Percentiles rank a stretch among this genome's conserved stretches.
These are phyloP conservation scores for Cyclotella sp. DNA, from an alignment of 108 stramenopile genomes.

Conservation along the genomic window DNA sequence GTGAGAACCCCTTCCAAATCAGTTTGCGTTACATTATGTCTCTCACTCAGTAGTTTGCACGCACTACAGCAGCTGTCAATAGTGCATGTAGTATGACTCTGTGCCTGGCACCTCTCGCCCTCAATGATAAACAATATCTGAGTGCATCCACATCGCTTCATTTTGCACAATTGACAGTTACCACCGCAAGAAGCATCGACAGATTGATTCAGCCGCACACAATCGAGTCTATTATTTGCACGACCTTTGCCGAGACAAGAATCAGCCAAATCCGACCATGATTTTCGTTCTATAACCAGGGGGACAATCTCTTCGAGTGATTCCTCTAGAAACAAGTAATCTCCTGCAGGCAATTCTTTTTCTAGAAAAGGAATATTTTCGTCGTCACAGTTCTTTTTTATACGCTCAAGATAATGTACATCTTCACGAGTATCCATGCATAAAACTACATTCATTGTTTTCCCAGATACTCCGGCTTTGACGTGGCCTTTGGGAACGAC, in stretches of 20 bases:
- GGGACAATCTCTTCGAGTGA: conserved; percentile 43
- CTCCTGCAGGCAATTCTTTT: conserved; percentile 62
- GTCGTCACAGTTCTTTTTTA: conserved; percentile 45
- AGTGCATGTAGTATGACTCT: conserved; percentile 36
- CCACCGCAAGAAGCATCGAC: conserved; percentile 18
- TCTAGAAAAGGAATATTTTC: conserved; percentile 43
- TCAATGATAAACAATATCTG: conserved; percentile 65
- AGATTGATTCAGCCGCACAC: conserved; percentile 44
- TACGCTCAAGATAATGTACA: conserved; percentile 42
- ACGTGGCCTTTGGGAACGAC: conserved; percentile 15
- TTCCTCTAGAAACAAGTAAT: conserved; percentile 55
- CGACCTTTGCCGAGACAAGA: conserved; percentile 49
- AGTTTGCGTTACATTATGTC: conserved; percentile 51
- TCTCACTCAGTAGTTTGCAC: conserved; percentile 46
- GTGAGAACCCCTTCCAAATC: conserved; percentile 46
- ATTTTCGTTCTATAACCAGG: conserved; percentile 58
- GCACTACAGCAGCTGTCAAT: conserved; percentile 37
- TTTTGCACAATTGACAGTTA: conserved; percentile 59
- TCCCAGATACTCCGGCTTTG: neutral
- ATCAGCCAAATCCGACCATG: conserved; percentile 66
- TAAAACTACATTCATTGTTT: conserved; percentile 29
- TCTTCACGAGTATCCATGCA: conserved; percentile 61
- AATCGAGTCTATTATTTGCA: conserved; percentile 53
- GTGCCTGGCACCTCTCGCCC: conserved; percentile 53
- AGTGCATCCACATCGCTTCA: conserved; percentile 61